Evolutionary conservation across 805 yeast genomes (phyloP), one percentile per base, ranked within the genome.

Genomic region (Kodamaea hsintzibuensis): DNA sequence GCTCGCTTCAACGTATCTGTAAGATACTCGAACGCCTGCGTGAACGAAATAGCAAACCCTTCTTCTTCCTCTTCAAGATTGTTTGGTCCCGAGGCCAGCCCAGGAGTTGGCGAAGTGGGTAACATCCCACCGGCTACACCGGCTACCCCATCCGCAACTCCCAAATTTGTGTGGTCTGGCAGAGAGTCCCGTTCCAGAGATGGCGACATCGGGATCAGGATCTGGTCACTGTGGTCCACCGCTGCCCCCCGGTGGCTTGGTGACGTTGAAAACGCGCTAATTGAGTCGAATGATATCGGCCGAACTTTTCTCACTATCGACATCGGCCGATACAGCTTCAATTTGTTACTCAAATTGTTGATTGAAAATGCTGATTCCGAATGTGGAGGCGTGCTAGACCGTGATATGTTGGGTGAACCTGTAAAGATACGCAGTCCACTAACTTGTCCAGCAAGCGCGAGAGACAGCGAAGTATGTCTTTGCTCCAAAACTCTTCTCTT

Each of bases 11-110:
- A 72, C 0, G 93, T 83, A 44, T 86, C 80, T 3, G 70, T 63
- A 18, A 92, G 76, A 62, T 91, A 92, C 3, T 76, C 78, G 58
- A 81, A 82, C 0, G 91, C 85, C 25, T 86, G 88, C 3, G 83
- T 76, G 56, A 79, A 82, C 10, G 81, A 67, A 27, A 77, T 63
- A 1, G 65, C 55, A 47, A n/a, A 53, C 17, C 42, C 38, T 7
- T 48, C 44, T 3, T 54, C 57, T 16, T 57, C 55, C 2, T 19
- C 55, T 25, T 18, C 49, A 16, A 38, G 5, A 18, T 39, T n/a
- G 42, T 7, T 39, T 6, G 44, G 12, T 40, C 13, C 25, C 4
- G 8, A 7, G 6, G 25, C 18, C 19, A 2, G 44, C 7, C 27
- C 44, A 8, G n/a, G 44, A 6, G 45, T 27, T 1, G 51, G 51